phyloP scores from a whole-genome alignment of 768 basidiomycete species.

The Kwoniella heveanensis region DNA sequence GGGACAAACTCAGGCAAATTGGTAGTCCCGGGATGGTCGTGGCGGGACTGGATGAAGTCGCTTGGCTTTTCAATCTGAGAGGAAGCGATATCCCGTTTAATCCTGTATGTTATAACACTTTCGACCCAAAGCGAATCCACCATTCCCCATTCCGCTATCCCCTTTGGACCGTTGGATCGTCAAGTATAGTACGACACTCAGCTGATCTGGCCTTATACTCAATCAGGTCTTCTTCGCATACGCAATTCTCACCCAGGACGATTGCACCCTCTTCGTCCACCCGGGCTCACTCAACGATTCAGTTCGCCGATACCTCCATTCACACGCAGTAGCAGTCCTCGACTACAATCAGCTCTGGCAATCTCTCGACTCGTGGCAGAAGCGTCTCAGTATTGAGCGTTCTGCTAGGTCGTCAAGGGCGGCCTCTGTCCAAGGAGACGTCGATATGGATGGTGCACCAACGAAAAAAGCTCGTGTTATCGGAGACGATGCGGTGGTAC shows the following conservation, averaged over 20 bases:
- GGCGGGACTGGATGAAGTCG: constrained; percentile 89
- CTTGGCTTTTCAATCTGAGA: constrained; percentile 70
- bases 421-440: constrained; percentile 9
- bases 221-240: constrained; percentile 95
- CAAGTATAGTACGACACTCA: too few relatives aligned
- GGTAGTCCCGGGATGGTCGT: constrained; percentile 68
- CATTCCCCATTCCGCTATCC: too few relatives aligned
- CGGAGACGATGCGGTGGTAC: constrained; percentile 4
- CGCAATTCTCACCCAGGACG: constrained; percentile 68
- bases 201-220: too few relatives aligned
- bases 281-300: constrained; percentile 60
- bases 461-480: constrained; percentile 4
- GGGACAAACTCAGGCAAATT: constrained; percentile 67
- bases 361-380: constrained; percentile 60
- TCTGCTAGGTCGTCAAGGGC: constrained; percentile 1
- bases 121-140: too few relatives aligned
- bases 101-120: constrained; percentile 60
- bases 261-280: constrained; percentile 72
- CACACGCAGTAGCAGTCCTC: constrained; percentile 64
- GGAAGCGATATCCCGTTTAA: constrained; percentile 91
- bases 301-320: constrained; percentile 63
- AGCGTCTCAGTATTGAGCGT: constrained; percentile 20
- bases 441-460: constrained; percentile 10
- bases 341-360: constrained; percentile 72
- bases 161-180: too few relatives aligned